These are phyloP conservation scores for Thinopyrum obtusiflorum DNA, from an alignment of 202 grass and related monocot genomes.

Conservation along the genomic window DNA sequence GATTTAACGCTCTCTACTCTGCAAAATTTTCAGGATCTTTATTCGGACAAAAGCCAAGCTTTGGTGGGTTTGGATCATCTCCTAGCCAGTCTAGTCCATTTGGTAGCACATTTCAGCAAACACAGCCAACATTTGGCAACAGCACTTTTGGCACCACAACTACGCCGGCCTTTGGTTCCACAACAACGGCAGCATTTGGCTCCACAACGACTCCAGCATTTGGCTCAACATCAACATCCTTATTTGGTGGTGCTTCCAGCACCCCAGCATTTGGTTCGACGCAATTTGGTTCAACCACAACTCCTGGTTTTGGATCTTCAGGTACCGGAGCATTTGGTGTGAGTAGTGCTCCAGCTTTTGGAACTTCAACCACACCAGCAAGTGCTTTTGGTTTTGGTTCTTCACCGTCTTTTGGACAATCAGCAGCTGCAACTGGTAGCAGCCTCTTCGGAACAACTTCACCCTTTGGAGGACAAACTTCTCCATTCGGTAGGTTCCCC, in stretches of 20 bases:
- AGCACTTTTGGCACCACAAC: constrained; percentile 50
- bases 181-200: constrained; percentile 45
- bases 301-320: constrained; percentile 57
- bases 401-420: constrained; percentile 57
- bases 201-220: constrained; percentile 38
- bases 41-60: constrained; percentile 78
- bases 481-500: constrained; percentile 68
- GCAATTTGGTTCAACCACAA: constrained; percentile 52
- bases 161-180: constrained; percentile 40
- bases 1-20: constrained; percentile 11
- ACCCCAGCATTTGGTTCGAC: constrained; percentile 56
- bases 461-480: constrained; percentile 55
- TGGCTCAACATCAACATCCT: constrained; percentile 62
- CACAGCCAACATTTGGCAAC: constrained; percentile 65
- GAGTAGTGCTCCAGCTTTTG: constrained; percentile 53
- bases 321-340: constrained; percentile 51
- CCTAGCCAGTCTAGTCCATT: constrained; percentile 70
- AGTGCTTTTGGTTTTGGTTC: constrained; percentile 77
- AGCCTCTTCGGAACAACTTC: constrained; percentile 59
- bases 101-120: constrained; percentile 68
- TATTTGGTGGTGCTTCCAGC: constrained; percentile 67
- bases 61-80: constrained; percentile 76
- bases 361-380: constrained; percentile 49
- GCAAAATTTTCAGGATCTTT: constrained; percentile 64
- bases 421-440: constrained; percentile 48